These are phyloP conservation scores for Melocanna baccifera DNA, from an alignment of 176 grass and related monocot species.

Conservation along the genomic window DNA sequence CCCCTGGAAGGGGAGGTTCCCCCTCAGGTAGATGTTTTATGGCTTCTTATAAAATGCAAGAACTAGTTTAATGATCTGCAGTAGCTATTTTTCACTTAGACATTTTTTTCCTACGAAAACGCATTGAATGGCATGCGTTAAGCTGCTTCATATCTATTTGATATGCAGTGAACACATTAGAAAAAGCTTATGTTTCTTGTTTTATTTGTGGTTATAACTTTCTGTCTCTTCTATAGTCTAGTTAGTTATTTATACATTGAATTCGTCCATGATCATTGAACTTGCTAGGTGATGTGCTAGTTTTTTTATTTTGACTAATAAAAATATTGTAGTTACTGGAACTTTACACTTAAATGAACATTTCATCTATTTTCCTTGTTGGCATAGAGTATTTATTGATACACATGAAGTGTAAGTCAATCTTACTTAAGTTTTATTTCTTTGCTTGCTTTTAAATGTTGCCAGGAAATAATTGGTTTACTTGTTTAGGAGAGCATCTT, in stretches of 20 bases:
- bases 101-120: background rate
- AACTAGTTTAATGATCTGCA: background rate
- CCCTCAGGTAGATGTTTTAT: conserved; percentile 63
- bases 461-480: background rate
- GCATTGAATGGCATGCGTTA: background rate
- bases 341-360: background rate
- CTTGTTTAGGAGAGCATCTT: background rate
- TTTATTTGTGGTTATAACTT: conserved; percentile 1
- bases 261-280: conserved; percentile 19
- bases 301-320: background rate
- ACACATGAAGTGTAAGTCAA: background rate
- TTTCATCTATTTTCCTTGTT: conserved; percentile 4
- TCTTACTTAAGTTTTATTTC: background rate
- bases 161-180: background rate
- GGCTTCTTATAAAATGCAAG: conserved; percentile 30
- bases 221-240: background rate
- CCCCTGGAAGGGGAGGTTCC: conserved; percentile 54
- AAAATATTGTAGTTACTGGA: background rate
- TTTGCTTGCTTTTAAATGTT: background rate
- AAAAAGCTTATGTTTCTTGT: background rate
- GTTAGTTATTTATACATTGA: background rate
- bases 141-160: background rate
- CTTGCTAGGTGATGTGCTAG: background rate
- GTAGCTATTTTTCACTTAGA: background rate
- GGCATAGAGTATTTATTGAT: background rate